These are phyloP conservation scores for Suillus subluteus DNA, from an alignment of 768 basidiomycete genomes.

Conservation along the genomic window DNA sequence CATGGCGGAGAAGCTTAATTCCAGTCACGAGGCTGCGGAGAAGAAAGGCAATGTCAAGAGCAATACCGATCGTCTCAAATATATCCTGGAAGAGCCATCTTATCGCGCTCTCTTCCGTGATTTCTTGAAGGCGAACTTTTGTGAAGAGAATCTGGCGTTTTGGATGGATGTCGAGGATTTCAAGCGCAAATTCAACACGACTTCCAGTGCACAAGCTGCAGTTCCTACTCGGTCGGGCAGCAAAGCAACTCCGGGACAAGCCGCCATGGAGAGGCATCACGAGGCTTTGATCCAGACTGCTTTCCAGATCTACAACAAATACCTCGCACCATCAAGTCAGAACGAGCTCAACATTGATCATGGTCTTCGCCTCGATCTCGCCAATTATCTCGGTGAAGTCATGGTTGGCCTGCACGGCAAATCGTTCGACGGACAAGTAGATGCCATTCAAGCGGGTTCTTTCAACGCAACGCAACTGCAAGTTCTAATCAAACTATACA, in stretches of 20 bases:
- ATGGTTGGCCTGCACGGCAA: constrained; percentile 79
- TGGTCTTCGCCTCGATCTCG: constrained; percentile 90
- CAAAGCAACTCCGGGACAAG: constrained; percentile 69
- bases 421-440: constrained; percentile 77
- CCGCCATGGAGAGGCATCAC: constrained; percentile 97
- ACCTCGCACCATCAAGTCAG: constrained; percentile 92
- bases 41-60: constrained; percentile 76
- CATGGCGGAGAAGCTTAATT: constrained; percentile 72
- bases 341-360: constrained; percentile 99
- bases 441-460: constrained; percentile 76
- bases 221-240: constrained; percentile 39
- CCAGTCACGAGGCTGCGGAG: constrained; percentile 54
- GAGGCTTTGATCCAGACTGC: constrained; percentile 93
- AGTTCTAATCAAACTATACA: constrained; percentile 90
- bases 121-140: constrained; percentile 91
- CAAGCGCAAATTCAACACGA: constrained; percentile 93
- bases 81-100: constrained; percentile 92
- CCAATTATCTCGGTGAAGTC: constrained; percentile 90
- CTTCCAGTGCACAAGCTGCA: constrained; percentile 83
- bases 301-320: constrained; percentile 91
- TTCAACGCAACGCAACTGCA: constrained; percentile 97
- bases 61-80: constrained; percentile 87
- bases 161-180: constrained; percentile 98
- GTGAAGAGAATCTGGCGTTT: constrained; percentile 97
- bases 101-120: constrained; percentile 92